Percentiles rank a stretch among this genome's conserved stretches.
Conservation (phyloP, 768 basidiomycete genomes). For the Suillus luteus region DNA sequence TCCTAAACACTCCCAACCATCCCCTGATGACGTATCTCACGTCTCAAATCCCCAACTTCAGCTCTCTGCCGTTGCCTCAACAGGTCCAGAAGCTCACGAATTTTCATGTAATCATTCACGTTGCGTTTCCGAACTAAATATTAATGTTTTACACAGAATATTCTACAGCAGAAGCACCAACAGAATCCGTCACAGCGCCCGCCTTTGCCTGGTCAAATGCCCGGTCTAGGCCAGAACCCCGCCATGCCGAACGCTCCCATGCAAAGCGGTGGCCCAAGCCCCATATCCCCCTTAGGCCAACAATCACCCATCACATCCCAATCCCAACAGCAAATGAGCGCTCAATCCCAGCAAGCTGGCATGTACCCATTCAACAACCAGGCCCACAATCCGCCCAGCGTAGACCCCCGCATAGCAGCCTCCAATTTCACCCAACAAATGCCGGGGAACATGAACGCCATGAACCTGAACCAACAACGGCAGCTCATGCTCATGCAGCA, state of each 20-base stretch:
- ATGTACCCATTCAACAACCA: constrained; percentile 33
- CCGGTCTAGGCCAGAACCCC: constrained; percentile 31
- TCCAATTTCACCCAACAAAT: constrained; percentile 33
- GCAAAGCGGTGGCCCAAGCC: constrained; percentile 30
- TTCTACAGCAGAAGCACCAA: constrained; percentile 30
- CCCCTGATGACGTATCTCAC: constrained; percentile 60
- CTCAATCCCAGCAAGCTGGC: constrained; percentile 32
- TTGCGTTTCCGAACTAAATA: constrained; percentile 12
- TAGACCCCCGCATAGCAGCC: constrained; percentile 34
- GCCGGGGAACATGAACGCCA: constrained; percentile 29
- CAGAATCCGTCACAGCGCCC: constrained; percentile 33
- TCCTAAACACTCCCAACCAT: constrained; percentile 58
- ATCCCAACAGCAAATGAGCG: constrained; percentile 31
- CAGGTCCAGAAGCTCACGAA: constrained; percentile 62
- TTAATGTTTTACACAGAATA: constrained; percentile 12
- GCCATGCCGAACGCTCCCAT: constrained; percentile 31
- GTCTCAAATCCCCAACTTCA: constrained; percentile 54
- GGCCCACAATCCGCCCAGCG: constrained; percentile 22
- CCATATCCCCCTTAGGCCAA: constrained; percentile 32
- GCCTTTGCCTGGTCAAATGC: constrained; percentile 27
- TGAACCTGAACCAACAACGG: constrained; percentile 44
- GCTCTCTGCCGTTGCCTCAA: constrained; percentile 47
- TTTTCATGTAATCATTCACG: constrained; percentile 45
- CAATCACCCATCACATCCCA: constrained; percentile 33
- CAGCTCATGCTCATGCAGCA: constrained; percentile 47